Percentiles rank a stretch among this genome's conserved stretches.
phyloP scores from a whole-genome alignment of 805 yeast species.

The Kluyveromyces wickerhamii region DNA sequence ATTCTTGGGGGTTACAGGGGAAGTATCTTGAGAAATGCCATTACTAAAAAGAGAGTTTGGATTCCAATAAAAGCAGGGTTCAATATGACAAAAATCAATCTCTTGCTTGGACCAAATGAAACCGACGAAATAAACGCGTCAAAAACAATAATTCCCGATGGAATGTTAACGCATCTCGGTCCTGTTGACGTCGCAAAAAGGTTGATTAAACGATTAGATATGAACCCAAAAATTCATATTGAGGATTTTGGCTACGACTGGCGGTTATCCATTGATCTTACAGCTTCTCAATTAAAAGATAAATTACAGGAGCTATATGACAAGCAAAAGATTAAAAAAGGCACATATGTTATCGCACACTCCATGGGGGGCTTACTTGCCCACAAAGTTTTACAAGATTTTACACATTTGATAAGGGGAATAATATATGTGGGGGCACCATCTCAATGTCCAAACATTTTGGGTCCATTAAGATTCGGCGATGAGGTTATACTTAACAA shows the following conservation, averaged over 20 bases:
- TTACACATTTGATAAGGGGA: conserved; percentile 65
- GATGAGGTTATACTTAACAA: conserved; percentile 73
- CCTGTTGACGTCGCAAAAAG: conserved; percentile 73
- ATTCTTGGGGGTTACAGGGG: conserved; percentile 89
- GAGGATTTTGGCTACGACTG: conserved; percentile 89
- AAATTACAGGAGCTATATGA: conserved; percentile 36
- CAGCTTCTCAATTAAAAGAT: conserved; percentile 43
- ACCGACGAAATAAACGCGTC: conserved; percentile 58
- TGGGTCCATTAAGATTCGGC: conserved; percentile 80
- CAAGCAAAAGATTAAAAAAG: conserved; percentile 39
- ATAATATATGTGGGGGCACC: conserved; percentile 80
- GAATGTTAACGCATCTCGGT: conserved; percentile 73
- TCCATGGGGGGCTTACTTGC: conserved; percentile 92
- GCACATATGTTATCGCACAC: conserved; percentile 71
- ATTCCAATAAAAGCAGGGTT: conserved; percentile 82
- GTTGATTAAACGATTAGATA: conserved; percentile 44
- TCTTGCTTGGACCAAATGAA: conserved; percentile 62
- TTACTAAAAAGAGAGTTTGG: conserved; percentile 68
- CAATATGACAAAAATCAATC: conserved; percentile 58
- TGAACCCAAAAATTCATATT: conserved; percentile 53
- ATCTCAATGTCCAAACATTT: conserved; percentile 70
- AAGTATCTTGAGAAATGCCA: conserved; percentile 57
- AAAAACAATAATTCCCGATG: conserved; percentile 56
- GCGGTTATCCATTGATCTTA: conserved; percentile 63
- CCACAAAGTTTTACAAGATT: conserved; percentile 64